Percentiles rank a stretch among this genome's conserved stretches.
Evolutionary conservation across 1,284 basidiomycete species (phyloP).

Genomic region (Ustilago hordei): DNA sequence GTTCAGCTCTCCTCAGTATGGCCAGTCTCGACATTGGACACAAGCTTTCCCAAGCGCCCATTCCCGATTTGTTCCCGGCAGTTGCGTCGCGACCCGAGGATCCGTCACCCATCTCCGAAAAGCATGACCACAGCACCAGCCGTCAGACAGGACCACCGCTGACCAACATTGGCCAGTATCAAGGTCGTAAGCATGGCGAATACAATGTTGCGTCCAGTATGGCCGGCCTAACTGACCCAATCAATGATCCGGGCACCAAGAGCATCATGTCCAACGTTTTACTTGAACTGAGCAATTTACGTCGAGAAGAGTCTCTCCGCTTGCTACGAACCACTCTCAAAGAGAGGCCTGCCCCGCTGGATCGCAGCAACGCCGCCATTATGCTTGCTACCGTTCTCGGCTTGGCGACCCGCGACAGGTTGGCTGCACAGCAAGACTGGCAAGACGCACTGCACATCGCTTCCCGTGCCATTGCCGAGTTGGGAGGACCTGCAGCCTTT

Average conservation of each 20-base stretch:
- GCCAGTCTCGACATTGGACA: conserved; percentile 46
- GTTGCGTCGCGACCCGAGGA: conserved; percentile 10
- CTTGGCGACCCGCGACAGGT: conserved; percentile 37
- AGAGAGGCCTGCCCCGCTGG: conserved; percentile 32
- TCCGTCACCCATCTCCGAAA: conserved; percentile 12
- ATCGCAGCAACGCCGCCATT: conserved; percentile 37
- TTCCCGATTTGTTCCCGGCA: conserved; percentile 31
- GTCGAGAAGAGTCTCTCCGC: conserved; percentile 37
- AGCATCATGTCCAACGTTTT: conserved; percentile 42
- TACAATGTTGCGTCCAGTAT: not conserved
- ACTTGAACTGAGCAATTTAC: conserved; percentile 43
- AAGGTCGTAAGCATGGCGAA: not conserved
- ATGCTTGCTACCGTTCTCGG: conserved; percentile 50
- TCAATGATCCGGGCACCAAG: conserved; percentile 9
- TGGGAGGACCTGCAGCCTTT: conserved; percentile 43
- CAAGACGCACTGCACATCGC: conserved; percentile 43
- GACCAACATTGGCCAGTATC: not conserved
- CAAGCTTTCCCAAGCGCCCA: conserved; percentile 40
- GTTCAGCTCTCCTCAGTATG: conserved; percentile 43
- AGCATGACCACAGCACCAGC: not conserved
- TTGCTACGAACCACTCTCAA: conserved; percentile 38
- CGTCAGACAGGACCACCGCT: conserved; percentile 6
- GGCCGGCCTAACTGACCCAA: conserved; percentile 9
- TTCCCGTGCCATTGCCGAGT: conserved; percentile 43
- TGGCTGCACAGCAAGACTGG: conserved; percentile 49